phyloP scores from a whole-genome alignment of 108 stramenopile genomes.

The Phaeodactylum tricornutum region DNA sequence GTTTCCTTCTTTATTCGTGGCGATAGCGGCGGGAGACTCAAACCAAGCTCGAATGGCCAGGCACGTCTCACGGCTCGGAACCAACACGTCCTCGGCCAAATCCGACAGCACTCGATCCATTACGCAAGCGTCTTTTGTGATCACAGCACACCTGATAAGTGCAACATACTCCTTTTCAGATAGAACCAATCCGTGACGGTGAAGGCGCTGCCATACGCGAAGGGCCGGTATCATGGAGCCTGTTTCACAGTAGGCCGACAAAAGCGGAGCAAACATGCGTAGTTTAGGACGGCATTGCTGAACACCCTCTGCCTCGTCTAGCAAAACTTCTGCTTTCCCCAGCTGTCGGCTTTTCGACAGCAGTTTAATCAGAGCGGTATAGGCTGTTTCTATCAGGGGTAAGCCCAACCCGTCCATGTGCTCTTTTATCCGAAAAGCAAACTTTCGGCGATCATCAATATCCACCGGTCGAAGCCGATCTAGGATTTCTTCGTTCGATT shows the following conservation, averaged over 20 bases:
- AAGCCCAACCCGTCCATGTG: conserved; percentile 47
- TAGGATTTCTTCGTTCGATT: conserved; percentile 12
- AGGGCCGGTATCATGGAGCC: conserved; percentile 27
- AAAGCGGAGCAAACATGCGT: conserved; percentile 55
- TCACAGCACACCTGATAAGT: conserved; percentile 42
- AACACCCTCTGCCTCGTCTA: conserved; percentile 46
- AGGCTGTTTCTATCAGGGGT: conserved; percentile 71
- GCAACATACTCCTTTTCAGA: conserved; percentile 63
- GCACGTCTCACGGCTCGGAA: conserved; percentile 50
- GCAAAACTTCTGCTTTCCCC: conserved; percentile 30
- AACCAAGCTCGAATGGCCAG: conserved; percentile 65
- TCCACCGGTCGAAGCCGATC: conserved; percentile 6
- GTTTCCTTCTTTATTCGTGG: conserved; percentile 3
- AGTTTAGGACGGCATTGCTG: conserved; percentile 71
- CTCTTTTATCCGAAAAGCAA: conserved; percentile 55
- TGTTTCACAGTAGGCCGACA: conserved; percentile 51
- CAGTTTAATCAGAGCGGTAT: conserved; percentile 67
- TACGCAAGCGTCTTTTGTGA: conserved; percentile 27
- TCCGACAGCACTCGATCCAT: conserved; percentile 58
- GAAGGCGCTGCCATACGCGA: conserved; percentile 41
- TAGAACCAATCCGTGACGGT: conserved; percentile 15
- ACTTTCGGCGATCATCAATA: conserved; percentile 29
- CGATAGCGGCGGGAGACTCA: conserved; percentile 13
- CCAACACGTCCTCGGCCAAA: conserved; percentile 64
- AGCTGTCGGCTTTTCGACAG: conserved; percentile 37